Conservation (phyloP, 805 yeast genomes). For the Ogataea naganishii region DNA sequence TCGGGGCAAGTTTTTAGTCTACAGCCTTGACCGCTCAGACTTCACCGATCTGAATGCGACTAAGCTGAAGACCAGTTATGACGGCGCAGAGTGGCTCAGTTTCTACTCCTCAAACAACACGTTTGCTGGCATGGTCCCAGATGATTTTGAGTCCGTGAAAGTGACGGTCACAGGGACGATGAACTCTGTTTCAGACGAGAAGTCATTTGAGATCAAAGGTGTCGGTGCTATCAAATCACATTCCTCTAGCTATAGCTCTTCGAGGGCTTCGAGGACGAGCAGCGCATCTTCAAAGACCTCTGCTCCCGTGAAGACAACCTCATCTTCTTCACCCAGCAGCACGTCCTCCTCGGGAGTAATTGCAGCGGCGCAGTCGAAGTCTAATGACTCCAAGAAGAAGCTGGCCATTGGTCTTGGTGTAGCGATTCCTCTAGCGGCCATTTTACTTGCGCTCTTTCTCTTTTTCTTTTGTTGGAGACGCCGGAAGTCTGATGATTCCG, state of each 20-base stretch:
- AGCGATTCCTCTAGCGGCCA: slow-evolving; percentile 57
- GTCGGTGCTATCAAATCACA: slow-evolving; percentile 23
- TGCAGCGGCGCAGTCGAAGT: slow-evolving; percentile 8
- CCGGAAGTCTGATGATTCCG: slow-evolving; percentile 24
- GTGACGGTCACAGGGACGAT: slow-evolving; percentile 35
- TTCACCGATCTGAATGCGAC: slow-evolving; percentile 50
- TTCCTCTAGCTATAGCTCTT: slow-evolving; percentile 15
- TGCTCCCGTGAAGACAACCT: slow-evolving; percentile 14
- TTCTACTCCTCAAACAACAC: slow-evolving; percentile 56
- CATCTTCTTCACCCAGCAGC: slow-evolving; percentile 17
- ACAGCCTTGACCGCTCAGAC: slow-evolving; percentile 42
- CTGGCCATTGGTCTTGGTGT: slow-evolving; percentile 90
- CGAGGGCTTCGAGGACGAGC: slow-evolving; percentile 16
- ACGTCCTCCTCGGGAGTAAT: slow-evolving; percentile 22
- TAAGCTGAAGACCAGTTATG: slow-evolving; percentile 34
- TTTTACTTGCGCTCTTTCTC: slow-evolving; percentile 38
- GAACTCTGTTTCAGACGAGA: slow-evolving; percentile 26
- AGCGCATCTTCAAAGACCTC: slow-evolving; percentile 22
- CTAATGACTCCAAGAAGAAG: slow-evolving; percentile 31
- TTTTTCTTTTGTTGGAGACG: slow-evolving; percentile 48
- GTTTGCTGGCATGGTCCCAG: slow-evolving; percentile 59
- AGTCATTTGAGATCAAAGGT: slow-evolving; percentile 47
- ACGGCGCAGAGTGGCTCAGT: slow-evolving; percentile 51
- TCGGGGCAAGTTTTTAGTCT: slow-evolving; percentile 49
- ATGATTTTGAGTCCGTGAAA: slow-evolving; percentile 29